Evolutionary conservation across 306 rosid species (phyloP).

Genomic region (Dalbergia cochinchinensis): DNA sequence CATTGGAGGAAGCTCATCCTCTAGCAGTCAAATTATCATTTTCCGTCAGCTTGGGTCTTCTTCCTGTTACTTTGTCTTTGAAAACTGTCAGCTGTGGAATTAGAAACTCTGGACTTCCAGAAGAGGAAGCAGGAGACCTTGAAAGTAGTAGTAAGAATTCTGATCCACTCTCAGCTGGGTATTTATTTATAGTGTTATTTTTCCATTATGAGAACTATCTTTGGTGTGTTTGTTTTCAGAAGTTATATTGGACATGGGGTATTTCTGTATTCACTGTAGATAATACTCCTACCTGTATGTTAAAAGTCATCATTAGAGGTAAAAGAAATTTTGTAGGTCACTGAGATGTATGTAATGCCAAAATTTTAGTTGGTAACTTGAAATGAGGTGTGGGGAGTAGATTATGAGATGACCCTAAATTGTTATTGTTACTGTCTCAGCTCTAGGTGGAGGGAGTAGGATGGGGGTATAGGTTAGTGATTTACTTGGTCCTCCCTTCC

Average conservation of each 20-base stretch:
- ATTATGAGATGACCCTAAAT: conserved; percentile 5
- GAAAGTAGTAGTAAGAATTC: conserved; percentile 79
- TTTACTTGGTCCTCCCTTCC: too few species aligned
- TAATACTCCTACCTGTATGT: conserved; percentile 18
- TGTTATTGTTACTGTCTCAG: neutral
- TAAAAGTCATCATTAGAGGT: neutral
- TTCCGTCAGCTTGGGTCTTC: conserved; percentile 87
- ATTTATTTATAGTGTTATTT: conserved; percentile 38
- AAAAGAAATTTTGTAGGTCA: conserved; percentile 2
- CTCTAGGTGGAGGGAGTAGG: too few species aligned
- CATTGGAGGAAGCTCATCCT: conserved; percentile 90
- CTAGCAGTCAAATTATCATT: conserved; percentile 84
- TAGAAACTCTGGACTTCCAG: conserved; percentile 77
- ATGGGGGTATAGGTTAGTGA: too few species aligned
- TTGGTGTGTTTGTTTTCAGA: conserved; percentile 35
- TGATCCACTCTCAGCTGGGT: conserved; percentile 34
- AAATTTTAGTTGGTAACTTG: conserved; percentile 6
- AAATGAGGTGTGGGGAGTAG: neutral
- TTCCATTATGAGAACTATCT: conserved; percentile 12
- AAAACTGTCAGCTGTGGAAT: conserved; percentile 90
- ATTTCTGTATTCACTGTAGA: conserved; percentile 31
- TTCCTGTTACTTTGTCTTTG: conserved; percentile 84
- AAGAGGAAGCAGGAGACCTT: conserved; percentile 76
- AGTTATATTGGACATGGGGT: neutral
- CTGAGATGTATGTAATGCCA: conserved; percentile 13